Evolutionary conservation across 805 yeast genomes (phyloP).

Genomic region (Cyberlindnera maritima): DNA sequence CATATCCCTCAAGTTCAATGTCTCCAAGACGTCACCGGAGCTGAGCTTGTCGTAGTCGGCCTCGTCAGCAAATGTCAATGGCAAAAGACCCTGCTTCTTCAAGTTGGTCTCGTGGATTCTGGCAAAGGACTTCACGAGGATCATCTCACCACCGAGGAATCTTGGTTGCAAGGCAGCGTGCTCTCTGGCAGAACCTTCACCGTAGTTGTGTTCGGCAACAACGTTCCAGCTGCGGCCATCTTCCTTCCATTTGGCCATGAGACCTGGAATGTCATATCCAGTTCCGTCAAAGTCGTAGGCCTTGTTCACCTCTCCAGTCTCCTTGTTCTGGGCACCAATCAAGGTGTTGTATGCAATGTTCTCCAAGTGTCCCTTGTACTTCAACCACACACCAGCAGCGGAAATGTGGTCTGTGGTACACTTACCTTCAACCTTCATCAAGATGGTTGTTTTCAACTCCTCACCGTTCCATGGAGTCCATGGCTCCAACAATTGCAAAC

Average conservation of each 20-base stretch:
- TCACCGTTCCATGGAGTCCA: slow-evolving; percentile 83
- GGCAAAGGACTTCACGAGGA: slow-evolving; percentile 92
- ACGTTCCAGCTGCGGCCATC: slow-evolving; percentile 88
- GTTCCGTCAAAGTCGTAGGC: slow-evolving; percentile 85
- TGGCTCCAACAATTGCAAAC: slow-evolving; percentile 89
- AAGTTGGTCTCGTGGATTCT: slow-evolving; percentile 99
- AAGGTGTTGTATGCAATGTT: slow-evolving; percentile 93
- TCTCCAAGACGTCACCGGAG: slow-evolving; percentile 75
- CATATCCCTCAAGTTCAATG: slow-evolving; percentile 72
- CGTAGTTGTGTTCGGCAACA: slow-evolving; percentile 96
- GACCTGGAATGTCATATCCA: slow-evolving; percentile 82
- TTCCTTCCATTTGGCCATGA: slow-evolving; percentile 93
- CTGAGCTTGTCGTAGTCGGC: slow-evolving; percentile 79
- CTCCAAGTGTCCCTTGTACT: slow-evolving; percentile 96
- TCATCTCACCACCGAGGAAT: slow-evolving; percentile 87
- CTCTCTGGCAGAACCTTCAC: slow-evolving; percentile 99
- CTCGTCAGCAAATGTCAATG: slow-evolving; percentile 88
- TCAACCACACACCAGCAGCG: slow-evolving; percentile 98
- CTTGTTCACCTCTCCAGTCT: slow-evolving; percentile 92
- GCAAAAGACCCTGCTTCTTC: slow-evolving; percentile 98
- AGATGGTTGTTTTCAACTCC: slow-evolving; percentile 72
- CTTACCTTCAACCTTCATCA: slow-evolving; percentile 93
- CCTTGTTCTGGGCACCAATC: slow-evolving; percentile 95
- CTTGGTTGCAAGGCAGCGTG: slow-evolving; percentile 97
- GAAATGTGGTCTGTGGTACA: slow-evolving; percentile 98